A percentile compares a stretch with the other conserved stretches of the same genome.
These are phyloP conservation scores for Cyclotella cryptica DNA, from an alignment of 108 stramenopile genomes.

Conservation along the genomic window DNA sequence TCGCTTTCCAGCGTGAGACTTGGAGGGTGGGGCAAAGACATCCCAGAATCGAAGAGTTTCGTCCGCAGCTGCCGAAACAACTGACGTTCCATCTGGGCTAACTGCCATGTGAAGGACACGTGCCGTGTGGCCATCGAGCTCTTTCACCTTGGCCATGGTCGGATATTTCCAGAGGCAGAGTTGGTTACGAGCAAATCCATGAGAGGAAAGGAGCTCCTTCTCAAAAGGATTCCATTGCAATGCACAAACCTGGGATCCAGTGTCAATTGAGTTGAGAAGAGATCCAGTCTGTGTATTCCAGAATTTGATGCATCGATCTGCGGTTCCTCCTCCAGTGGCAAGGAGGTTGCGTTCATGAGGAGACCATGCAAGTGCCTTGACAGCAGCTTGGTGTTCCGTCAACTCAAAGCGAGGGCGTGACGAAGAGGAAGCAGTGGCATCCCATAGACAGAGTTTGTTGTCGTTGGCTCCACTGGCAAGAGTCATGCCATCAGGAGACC, in stretches of 20 bases:
- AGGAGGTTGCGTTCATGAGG: conserved; percentile 97
- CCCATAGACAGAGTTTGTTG: conserved; percentile 98
- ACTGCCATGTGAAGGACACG: conserved; percentile 86
- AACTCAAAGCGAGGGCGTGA: conserved; percentile 72
- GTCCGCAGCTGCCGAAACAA: conserved; percentile 88
- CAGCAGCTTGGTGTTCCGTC: conserved; percentile 97
- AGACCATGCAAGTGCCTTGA: conserved; percentile 99
- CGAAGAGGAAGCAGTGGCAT: conserved; percentile 68
- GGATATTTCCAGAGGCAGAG: conserved; percentile 97
- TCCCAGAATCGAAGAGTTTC: conserved; percentile 96
- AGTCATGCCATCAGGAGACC: conserved; percentile 95
- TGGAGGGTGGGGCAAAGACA: conserved; percentile 68
- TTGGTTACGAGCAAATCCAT: conserved; percentile 97
- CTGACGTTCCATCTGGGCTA: conserved; percentile 81
- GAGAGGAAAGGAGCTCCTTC: conserved; percentile 94
- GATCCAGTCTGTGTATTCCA: conserved; percentile 96
- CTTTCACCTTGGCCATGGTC: conserved; percentile 87
- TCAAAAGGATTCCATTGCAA: conserved; percentile 95
- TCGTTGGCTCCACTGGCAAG: conserved; percentile 98
- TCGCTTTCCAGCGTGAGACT: conserved; percentile 48
- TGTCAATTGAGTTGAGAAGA: conserved; percentile 95
- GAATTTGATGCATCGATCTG: conserved; percentile 99
- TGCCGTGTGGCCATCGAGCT: conserved; percentile 86
- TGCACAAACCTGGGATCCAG: conserved; percentile 97
- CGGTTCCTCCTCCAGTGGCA: conserved; percentile 98